These are phyloP conservation scores for Usnea hakonensis DNA, from an alignment of 495 filamentous ascomycete species.

Conservation along the genomic window DNA sequence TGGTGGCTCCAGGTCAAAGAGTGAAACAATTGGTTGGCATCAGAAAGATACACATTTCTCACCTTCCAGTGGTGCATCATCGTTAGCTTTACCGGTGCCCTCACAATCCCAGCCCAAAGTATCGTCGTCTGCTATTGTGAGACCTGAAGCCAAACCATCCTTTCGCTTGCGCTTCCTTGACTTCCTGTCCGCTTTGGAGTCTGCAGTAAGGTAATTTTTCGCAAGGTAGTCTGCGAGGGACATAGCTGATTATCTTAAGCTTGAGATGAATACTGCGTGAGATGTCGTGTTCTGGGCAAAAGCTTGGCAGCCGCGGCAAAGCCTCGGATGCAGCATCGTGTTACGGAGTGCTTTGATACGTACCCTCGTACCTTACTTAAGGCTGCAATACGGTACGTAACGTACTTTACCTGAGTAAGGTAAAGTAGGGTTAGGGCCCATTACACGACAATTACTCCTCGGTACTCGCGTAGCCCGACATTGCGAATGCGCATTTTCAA, in stretches of 20 bases:
- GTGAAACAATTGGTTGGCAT: not conserved
- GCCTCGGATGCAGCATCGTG: no score
- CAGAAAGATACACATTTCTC: not conserved
- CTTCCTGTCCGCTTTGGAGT: slow-evolving; percentile 64
- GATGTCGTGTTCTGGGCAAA: not conserved
- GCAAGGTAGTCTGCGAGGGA: slow-evolving; percentile 84
- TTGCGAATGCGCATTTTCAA: no score
- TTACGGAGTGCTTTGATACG: no score
- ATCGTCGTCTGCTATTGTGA: slow-evolving; percentile 91
- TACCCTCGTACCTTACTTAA: no score
- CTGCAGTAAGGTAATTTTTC: slow-evolving; percentile 84
- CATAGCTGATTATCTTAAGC: slow-evolving; percentile 10
- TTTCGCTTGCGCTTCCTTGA: slow-evolving; percentile 77
- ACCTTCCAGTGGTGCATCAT: slow-evolving; percentile 39
- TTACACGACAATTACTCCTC: no score
- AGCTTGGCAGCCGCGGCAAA: not conserved
- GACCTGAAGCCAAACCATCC: slow-evolving; percentile 41
- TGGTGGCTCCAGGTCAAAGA: slow-evolving; percentile 19
- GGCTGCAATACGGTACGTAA: no score
- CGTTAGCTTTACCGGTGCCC: slow-evolving; percentile 30
- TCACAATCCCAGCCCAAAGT: slow-evolving; percentile 57
- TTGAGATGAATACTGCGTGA: not conserved
- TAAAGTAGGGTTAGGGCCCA: no score
- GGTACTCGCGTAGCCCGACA: no score
- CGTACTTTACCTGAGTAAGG: no score